Evolutionary conservation across 108 stramenopile species (phyloP), one percentile per base, ranked within the genome.

Genomic region (Parmales sp.): DNA sequence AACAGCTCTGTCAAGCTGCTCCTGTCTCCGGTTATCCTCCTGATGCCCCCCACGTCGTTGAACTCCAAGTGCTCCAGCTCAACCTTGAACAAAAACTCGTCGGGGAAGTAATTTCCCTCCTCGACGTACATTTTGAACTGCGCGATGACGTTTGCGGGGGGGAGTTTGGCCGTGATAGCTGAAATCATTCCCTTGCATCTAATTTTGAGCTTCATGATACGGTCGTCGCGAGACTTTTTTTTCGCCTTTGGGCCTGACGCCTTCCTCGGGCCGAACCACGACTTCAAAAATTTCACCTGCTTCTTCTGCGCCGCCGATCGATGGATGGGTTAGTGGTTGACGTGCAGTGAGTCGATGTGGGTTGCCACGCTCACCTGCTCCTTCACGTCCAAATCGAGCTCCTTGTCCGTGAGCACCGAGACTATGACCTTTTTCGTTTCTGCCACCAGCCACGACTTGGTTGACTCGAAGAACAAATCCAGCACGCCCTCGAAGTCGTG

Each of bases 51-150:
- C 9, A 60, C 54, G 54, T 60, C 54, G 54, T 60, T 60, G 5
- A 60, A 60, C 16, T 60, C 54, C 3, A 60, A 34, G 6, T 34
- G 29, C 6, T 60, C 54, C 3, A 60, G 29, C 54, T 60, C 54
- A 34, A 3, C 29, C 31, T 60, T 28, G 2, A 60, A 60, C 54
- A 60, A 60, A 34, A 60, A 60, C 16, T 60, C 54, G 28, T 60
- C 54, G n/a, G 54, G 54, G 20, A 60, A 60, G 54, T 60, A 60
- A 34, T 60, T 60, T 34, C 54, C 54, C 31, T 60, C 54, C 28
- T 26, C 3, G 54, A 60, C 29, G 54, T 60, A 60, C 20, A 13
- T 26, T 3, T 16, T 60, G 54, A 60, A 60, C 7, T 34, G 36
- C 31, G 3, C 20, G 2, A 29, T 34, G 3, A 60, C 16, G 29